Evolutionary conservation across 305 asterid species (phyloP), one percentile per base, ranked within the genome.

Genomic region (Plantago rigida): DNA sequence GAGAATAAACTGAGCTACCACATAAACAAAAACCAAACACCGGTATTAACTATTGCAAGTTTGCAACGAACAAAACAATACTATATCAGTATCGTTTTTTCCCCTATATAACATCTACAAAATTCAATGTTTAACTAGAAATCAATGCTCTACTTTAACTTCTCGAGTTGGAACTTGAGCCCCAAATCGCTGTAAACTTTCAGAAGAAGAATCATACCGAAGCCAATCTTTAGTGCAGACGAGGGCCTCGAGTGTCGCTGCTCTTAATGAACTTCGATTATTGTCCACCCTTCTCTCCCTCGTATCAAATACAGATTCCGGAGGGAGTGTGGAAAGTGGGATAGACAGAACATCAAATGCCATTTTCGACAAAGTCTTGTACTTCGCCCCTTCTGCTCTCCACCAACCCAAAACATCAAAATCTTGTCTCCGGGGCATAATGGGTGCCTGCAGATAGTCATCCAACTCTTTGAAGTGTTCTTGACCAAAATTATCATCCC

Each of bases 361-460:
- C 84, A 90, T 71, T 67, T 69, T 87, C 0, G 94, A 77, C 31
- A 90, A 57, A 13, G 79, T 81, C 1, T 93, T 94, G 73, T 83
- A 90, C 66, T 72, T 79, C 1, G 26, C 34, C 51, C 79, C 71
- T 47, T 82, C 81, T 13, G 47, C 54, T 55, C 70, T 80, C 97
- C 96, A 90, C 97, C 97, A 91, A 7, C 87, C 87, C 75, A 91
- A 50, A 8, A 79, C 95, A 64, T 91, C 95, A 5, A 91, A 84
- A 47, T 81, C 95, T 45, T 87, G 92, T 12, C 60, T 77, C 7
- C 83, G 85, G 41, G 94, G 94, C 63, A 82, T 7, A 48, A 73
- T 61, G 0, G 85, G 47, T 57, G 84, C 92, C 64, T 79, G 94
- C 11, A 90, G 78, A 67, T 90, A 90, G 55, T 63, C 83, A 65